These are phyloP conservation scores for Chrysoporthe deuterocubensis DNA, from an alignment of 2,329 filamentous ascomycete genomes.

Conservation along the genomic window DNA sequence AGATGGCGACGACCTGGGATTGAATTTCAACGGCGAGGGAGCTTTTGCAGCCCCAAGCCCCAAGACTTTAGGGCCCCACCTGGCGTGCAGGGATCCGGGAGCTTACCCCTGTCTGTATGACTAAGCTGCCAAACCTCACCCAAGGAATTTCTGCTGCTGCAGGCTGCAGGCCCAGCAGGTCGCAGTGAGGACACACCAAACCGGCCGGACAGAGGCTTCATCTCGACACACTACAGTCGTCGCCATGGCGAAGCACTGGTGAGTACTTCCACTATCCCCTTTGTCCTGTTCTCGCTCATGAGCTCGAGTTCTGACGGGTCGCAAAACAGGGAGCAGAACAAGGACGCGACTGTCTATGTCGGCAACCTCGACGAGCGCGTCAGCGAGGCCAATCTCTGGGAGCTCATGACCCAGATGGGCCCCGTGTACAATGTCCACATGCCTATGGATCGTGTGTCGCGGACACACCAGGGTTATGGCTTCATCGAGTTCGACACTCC, in stretches of 20 bases:
- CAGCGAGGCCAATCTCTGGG: conserved; percentile 88
- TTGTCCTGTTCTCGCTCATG: not conserved
- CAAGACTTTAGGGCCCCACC: not conserved
- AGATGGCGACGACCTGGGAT: conserved; percentile 15
- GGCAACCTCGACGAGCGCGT: conserved; percentile 98
- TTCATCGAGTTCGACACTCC: conserved; percentile 98
- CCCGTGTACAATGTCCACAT: conserved; percentile 98
- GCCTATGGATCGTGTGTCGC: conserved; percentile 96
- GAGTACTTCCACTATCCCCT: conserved; percentile 5
- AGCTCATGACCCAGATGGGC: conserved; percentile 97
- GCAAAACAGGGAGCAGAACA: conserved; percentile 84
- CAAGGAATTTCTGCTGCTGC: not conserved
- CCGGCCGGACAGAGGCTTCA: not conserved
- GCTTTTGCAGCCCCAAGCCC: not conserved
- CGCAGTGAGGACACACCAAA: not conserved
- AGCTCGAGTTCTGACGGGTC: conserved; percentile 5
- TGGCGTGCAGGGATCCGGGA: not conserved
- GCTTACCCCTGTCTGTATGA: conserved; percentile 8
- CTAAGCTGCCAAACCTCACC: not conserved
- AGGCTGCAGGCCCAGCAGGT: not conserved
- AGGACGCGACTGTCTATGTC: conserved; percentile 96
- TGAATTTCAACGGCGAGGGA: not conserved
- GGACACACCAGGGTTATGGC: conserved; percentile 95
- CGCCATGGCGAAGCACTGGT: conserved; percentile 40
- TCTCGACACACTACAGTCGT: conserved; percentile 12